Evolutionary conservation across 768 basidiomycete genomes (phyloP), one percentile per base, ranked within the genome.

Genomic region (Leccinum broughii): DNA sequence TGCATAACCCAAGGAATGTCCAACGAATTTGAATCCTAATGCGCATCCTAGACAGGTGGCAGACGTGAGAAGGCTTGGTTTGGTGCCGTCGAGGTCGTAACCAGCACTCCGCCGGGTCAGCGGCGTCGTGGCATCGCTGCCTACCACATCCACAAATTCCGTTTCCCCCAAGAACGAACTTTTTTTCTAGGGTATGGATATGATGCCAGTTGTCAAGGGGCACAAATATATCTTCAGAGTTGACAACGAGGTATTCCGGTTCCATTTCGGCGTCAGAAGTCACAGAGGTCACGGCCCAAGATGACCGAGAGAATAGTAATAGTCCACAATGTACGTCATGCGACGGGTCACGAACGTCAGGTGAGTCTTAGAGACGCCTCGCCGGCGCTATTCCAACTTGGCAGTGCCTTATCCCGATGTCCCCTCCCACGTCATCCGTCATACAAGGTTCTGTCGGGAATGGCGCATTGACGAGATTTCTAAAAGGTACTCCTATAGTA

Each of bases 161-260:
- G 24, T 24, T 24, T 24, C 24, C 1, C 24, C 24, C 24, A 24
- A 24, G 24, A 24, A 24, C 0, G 24, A 24, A 24, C 24, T 24
- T 24, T 24, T 6, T 6, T 6, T 41, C 8, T 41, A 9, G 39
- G 3, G 13, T 8, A 20, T 41, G 20, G 4, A 20, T 8, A 20
- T 41, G 20, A 8, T 22, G n/a, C 10, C 14, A 46, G 62, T 59
- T 30, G 41, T 22, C 37, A 64, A 57, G 63, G 30, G 34, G 6
- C n/a, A 2, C 17, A 51, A 44, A 13, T 22, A 63, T 17, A 26
- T 14, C 15, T 22, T 17, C 17, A 13, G n/a, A 14, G 22, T 28
- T 32, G 7, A 13, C 20, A 2, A 11, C n/a, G 10, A 44, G 37
- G 6, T 10, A 5, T 24, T 62, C 41, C 14, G 48, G 20, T 41